Evolutionary conservation across 169 alveolate genomes (phyloP), one percentile per base, ranked within the genome.

Genomic region (Cryptosporidium felis): DNA sequence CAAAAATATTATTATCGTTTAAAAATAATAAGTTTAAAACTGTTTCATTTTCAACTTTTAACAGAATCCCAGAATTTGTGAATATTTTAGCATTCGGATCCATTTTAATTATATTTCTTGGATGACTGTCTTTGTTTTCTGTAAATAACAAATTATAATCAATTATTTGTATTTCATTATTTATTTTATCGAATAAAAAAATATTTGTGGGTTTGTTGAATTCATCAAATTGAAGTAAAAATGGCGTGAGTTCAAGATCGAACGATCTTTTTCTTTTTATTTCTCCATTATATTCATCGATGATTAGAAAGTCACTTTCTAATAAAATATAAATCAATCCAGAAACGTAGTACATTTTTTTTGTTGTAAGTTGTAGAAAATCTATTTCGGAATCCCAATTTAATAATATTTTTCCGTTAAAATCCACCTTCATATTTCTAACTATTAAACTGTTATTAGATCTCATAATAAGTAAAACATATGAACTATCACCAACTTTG

Each of bases 301-400:
- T 44, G 2, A 65, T 47, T 30, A 65, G 32, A 21, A n/a, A 65
- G 6, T 16, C 40, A 46, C 49, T 65, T 0, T 46, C 16, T 65
- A 65, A n/a, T 10, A 47, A 14, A 36, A 65, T 5, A 30, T 44
- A 28, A 23, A 18, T 2, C 49, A 46, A 46, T n/a, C 61, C 63
- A 14, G 32, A 5, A 1, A 36, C 23, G 30, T 8, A 44, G 3
- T 46, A 45, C 18, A 65, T 8, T 16, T 65, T 49, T 28, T 23
- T 65, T 45, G 61, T 6, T 3, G 10, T 23, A 38, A 14, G 28
- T 9, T 18, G 23, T 32, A 12, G n/a, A 8, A 23, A 44, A 21
- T 45, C 60, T 26, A 65, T n/a, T 44, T 65, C 62, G 14, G 49
- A 44, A n/a, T 40, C 62, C 81, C 81, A 65, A 45, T 16, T 65